Percentiles rank a stretch among this genome's conserved stretches.
These are phyloP conservation scores for Cryoendolithus antarcticus DNA, from an alignment of 2,329 filamentous ascomycete species.

Conservation along the genomic window DNA sequence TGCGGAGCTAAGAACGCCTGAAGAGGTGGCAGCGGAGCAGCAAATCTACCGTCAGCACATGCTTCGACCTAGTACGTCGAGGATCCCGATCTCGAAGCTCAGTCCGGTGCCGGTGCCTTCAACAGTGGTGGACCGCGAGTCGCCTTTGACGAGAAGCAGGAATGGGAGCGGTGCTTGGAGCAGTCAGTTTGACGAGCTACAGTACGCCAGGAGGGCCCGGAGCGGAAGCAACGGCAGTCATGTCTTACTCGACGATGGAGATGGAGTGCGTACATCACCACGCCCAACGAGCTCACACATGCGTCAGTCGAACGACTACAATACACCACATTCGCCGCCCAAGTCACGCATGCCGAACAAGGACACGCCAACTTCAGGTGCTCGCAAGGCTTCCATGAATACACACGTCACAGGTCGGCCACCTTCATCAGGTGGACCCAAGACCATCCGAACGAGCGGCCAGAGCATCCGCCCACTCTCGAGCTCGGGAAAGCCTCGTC, in stretches of 20 bases:
- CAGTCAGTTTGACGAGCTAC: conserved; percentile 37
- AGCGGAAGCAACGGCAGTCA: conserved; percentile 54
- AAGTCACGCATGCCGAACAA: conserved; percentile 31
- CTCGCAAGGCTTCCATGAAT: conserved; percentile 10
- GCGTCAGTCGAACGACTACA: conserved; percentile 10
- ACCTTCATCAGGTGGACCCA: background rate
- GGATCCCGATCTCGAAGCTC: conserved; percentile 73
- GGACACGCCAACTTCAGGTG: conserved; percentile 23
- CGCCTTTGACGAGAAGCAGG: conserved; percentile 49
- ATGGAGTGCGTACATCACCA: conserved; percentile 24
- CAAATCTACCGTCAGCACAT: conserved; percentile 35
- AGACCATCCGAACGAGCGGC: conserved; percentile 4
- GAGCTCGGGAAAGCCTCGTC: conserved; percentile 24
- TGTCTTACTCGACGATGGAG: conserved; percentile 38
- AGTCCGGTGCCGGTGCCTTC: conserved; percentile 66
- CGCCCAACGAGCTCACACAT: conserved; percentile 24
- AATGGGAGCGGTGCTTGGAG: conserved; percentile 45
- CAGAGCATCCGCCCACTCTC: conserved; percentile 11
- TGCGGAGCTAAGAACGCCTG: conserved; percentile 65
- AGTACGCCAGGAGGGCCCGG: conserved; percentile 42
- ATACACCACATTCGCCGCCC: conserved; percentile 16
- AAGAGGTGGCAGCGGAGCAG: conserved; percentile 56
- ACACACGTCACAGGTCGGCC: conserved; percentile 4
- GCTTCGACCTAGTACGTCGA: conserved; percentile 46
- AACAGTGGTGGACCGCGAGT: conserved; percentile 62